phyloP scores from a whole-genome alignment of 2,329 filamentous ascomycete genomes.

The Diaporthe ampelina region DNA sequence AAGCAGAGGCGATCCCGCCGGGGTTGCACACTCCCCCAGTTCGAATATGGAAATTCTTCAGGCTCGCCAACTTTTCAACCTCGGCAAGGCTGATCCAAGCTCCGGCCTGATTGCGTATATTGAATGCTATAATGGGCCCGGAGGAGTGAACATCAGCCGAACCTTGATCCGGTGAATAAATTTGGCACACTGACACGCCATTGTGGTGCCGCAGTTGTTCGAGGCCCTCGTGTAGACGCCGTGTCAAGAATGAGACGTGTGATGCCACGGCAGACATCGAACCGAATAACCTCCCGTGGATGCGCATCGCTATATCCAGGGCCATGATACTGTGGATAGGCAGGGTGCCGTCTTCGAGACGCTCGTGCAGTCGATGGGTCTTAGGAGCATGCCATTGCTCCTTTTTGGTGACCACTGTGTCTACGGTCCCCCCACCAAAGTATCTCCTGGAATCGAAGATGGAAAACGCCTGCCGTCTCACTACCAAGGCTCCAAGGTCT shows the following conservation, averaged over 20 bases:
- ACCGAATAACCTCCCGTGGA: conserved; percentile 78
- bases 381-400: conserved; percentile 89
- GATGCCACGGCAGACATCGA: conserved; percentile 77
- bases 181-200: conserved; percentile 71
- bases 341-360: conserved; percentile 90
- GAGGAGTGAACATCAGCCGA: conserved; percentile 54
- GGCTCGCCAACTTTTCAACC: conserved; percentile 85
- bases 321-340: conserved; percentile 93
- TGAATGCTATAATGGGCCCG: conserved; percentile 88
- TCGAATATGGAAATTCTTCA: conserved; percentile 86
- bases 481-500: conserved; percentile 86
- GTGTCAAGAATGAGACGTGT: conserved; percentile 78
- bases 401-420: conserved; percentile 84
- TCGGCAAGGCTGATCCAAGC: conserved; percentile 86
- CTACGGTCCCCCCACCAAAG: conserved; percentile 95
- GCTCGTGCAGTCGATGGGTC: conserved; percentile 78
- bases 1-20: conserved; percentile 81
- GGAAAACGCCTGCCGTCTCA: conserved; percentile 77
- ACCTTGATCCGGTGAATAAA: conserved; percentile 67
- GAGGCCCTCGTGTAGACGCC: conserved; percentile 71
- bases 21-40: conserved; percentile 95
- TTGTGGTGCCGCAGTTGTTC: conserved; percentile 77
- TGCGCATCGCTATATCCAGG: conserved; percentile 78
- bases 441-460: conserved; percentile 79
- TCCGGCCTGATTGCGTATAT: conserved; percentile 77